Base-by-base conservation (phyloP, 2,329 filamentous ascomycete genomes). In the Stagonosporopsis vannaccii region DNA sequence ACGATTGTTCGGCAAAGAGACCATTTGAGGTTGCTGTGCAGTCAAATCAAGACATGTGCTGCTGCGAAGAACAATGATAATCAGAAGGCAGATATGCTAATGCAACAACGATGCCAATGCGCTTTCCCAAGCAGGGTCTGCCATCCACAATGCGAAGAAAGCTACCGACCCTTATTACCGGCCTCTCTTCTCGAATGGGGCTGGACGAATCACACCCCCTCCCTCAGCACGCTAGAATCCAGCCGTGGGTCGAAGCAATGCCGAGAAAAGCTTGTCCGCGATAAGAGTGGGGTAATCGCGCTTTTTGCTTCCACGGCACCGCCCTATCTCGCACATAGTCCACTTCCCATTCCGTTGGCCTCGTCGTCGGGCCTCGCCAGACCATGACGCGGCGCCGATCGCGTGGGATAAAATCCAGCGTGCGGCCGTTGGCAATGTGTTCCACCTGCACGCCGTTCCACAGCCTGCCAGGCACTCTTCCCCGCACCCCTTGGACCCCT, bases 261-360 rank as follows among this genome's bases (percentile, higher is more conserved):
- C 56, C 52, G 42, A 57, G 56, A 54, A 62, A 61, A 56, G 58
- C 60, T 65, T 63, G 56, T 54, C 33, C 25, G 11, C 33, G 60
- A 63, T 65, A 65, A 63, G 62, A 59, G 57, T 62, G 59, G 60
- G 45, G 49, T 50, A 30, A n/a, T 20, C 37, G 32, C 48, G 39
- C 51, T 51, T 40, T 56, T 17, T 26, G 17, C 19, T 19, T 3
- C 19, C 55, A 53, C 26, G 59, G 59, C 54, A 62, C 33, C 48
- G 57, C 43, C 52, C 52, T 51, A 56, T 56, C 52, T 41, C 4
- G 28, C 36, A 36, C 22, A n/a, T 4, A 26, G 8, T 15, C 4
- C 30, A 32, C 5, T 30, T 6, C 37, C 23, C 45, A 36, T 46
- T 30, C 50, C 22, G 39, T 22, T n/a, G 32, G 12, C 32, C 32